Percentiles rank a stretch among this genome's conserved stretches.
Conservation (phyloP, 805 yeast genomes). For the Kazachstania africana region DNA sequence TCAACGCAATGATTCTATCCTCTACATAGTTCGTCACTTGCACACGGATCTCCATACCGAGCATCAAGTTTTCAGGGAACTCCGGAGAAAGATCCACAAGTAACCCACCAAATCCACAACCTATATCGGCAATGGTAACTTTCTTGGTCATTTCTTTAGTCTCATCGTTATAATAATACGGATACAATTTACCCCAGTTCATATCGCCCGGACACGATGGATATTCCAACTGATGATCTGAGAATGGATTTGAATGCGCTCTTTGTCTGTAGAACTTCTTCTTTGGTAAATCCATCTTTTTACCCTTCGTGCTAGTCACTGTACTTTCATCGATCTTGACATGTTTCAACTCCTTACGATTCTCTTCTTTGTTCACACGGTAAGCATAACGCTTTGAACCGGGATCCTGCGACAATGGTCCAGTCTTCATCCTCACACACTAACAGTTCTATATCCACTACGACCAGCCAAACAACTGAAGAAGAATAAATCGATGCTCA, state of each 20-base stretch:
- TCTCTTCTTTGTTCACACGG: slow-evolving; percentile 37
- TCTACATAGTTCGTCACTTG: slow-evolving; percentile 96
- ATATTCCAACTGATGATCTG: slow-evolving; percentile 86
- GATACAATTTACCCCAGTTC: slow-evolving; percentile 80
- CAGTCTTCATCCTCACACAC: slow-evolving; percentile 10
- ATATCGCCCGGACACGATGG: slow-evolving; percentile 70
- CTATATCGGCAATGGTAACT: slow-evolving; percentile 89
- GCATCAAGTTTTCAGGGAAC: slow-evolving; percentile 60
- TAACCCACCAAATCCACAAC: slow-evolving; percentile 96
- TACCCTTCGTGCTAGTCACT: slow-evolving; percentile 4
- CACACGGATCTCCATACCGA: slow-evolving; percentile 96
- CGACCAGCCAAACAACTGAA: too few relatives aligned
- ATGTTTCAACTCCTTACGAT: slow-evolving; percentile 35
- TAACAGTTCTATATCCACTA: too few relatives aligned
- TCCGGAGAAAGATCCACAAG: slow-evolving; percentile 66
- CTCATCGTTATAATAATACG: slow-evolving; percentile 38
- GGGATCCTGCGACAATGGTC: slow-evolving; percentile 16
- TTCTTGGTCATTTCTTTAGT: slow-evolving; percentile 33
- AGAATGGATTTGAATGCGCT: slow-evolving; percentile 95
- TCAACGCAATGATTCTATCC: slow-evolving; percentile 82
- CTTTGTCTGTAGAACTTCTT: slow-evolving; percentile 88
- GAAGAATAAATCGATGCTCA: neutral
- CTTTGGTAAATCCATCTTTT: slow-evolving; percentile 49
- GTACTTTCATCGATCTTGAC: slow-evolving; percentile 32
- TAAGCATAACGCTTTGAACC: slow-evolving; percentile 29